A percentile compares a stretch with the other conserved stretches of the same genome.
phyloP scores from a whole-genome alignment of 2,329 filamentous ascomycete genomes.

The Elsinoe necatrix region DNA sequence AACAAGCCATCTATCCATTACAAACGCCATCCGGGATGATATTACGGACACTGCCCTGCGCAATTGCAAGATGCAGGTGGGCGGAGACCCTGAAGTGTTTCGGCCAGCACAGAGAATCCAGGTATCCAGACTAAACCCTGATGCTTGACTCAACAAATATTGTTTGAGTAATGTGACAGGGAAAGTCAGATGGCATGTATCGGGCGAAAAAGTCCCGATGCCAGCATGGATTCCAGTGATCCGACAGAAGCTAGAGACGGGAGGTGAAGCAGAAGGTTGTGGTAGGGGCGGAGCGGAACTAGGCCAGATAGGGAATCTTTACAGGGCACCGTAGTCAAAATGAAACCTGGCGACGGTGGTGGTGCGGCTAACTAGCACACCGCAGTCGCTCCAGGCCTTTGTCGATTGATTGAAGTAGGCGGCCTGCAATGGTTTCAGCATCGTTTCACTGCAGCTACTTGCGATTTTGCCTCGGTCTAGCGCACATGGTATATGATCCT shows the following conservation, averaged over 20 bases:
- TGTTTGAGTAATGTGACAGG: neutral
- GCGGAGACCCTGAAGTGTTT: constrained; percentile 4
- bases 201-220: neutral
- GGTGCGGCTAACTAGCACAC: neutral
- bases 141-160: neutral
- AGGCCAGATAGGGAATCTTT: neutral
- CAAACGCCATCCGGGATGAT: constrained; percentile 9
- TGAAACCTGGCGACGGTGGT: constrained; percentile 3
- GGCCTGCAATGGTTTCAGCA: constrained; percentile 9
- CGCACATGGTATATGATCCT: neutral
- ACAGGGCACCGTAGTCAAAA: neutral
- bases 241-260: constrained; percentile 4
- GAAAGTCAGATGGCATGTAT: neutral
- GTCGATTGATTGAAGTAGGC: constrained; percentile 5
- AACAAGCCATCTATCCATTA: constrained; percentile 12
- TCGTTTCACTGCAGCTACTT: constrained; percentile 9
- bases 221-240: neutral
- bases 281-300: neutral
- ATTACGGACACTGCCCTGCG: constrained; percentile 1
- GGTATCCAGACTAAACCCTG: neutral
- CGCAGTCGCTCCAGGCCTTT: neutral
- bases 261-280: neutral
- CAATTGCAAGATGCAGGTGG: neutral
- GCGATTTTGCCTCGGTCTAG: constrained; percentile 5
- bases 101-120: neutral